These are phyloP conservation scores for Scleroderma citrinum DNA, from an alignment of 768 basidiomycete genomes.

Conservation along the genomic window DNA sequence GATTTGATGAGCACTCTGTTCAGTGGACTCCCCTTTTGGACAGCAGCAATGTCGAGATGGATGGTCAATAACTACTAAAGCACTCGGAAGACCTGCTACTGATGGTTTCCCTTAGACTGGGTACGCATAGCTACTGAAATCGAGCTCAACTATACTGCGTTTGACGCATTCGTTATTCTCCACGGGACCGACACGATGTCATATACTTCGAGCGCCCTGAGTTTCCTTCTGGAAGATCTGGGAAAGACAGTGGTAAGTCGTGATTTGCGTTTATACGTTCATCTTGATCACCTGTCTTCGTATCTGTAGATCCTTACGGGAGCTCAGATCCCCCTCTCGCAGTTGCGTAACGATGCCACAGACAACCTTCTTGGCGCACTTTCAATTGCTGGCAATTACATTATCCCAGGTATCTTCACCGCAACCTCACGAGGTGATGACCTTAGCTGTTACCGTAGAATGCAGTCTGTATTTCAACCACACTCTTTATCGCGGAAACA, in stretches of 20 bases:
- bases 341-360: slow-evolving; percentile 89
- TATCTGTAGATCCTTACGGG: slow-evolving; percentile 75
- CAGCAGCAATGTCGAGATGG: slow-evolving; percentile 83
- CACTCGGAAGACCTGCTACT: background rate
- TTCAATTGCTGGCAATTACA: slow-evolving; percentile 84
- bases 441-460: slow-evolving; percentile 37
- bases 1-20: background rate
- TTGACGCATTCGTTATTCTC: slow-evolving; percentile 87
- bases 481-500: slow-evolving; percentile 78
- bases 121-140: slow-evolving; percentile 88
- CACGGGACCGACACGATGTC: slow-evolving; percentile 94
- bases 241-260: slow-evolving; percentile 78
- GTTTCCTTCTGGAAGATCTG: slow-evolving; percentile 88
- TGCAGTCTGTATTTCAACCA: slow-evolving; percentile 89
- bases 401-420: slow-evolving; percentile 67
- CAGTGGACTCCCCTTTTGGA: slow-evolving; percentile 87
- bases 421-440: too few species aligned
- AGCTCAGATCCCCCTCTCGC: slow-evolving; percentile 88
- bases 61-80: slow-evolving; percentile 41
- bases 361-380: slow-evolving; percentile 90
- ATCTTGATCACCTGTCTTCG: background rate
- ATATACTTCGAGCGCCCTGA: slow-evolving; percentile 82
- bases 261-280: background rate
- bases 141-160: slow-evolving; percentile 79
- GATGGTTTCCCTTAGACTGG: slow-evolving; percentile 55